Conservation (phyloP, 208 protist genomes). For the Polymyxa betae region DNA sequence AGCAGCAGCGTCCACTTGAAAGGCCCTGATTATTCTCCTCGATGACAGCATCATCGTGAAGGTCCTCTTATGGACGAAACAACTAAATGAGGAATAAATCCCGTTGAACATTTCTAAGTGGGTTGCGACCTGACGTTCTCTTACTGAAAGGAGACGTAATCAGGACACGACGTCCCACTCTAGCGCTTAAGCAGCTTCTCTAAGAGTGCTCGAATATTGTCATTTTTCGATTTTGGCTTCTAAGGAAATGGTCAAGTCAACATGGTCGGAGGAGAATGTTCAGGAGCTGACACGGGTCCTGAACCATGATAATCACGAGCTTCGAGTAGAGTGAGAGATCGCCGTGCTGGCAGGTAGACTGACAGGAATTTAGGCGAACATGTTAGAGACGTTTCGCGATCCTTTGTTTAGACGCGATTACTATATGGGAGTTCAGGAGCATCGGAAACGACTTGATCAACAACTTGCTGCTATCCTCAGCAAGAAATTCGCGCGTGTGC, state of each 20-base stretch:
- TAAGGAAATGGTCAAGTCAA: neutral
- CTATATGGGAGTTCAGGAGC: neutral
- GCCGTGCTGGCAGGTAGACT: neutral
- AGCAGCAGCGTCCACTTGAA: no score
- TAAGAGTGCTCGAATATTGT: no score
- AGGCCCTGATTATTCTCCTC: no score
- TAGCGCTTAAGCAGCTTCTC: no score
- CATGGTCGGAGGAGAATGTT: neutral
- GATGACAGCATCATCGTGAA: no score
- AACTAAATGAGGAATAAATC: no score
- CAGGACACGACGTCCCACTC: no score
- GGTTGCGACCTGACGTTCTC: no score
- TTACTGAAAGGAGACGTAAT: no score
- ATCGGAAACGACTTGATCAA: constrained; percentile 12
- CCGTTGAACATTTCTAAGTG: no score
- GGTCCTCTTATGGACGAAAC: no score
- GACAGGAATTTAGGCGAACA: constrained; percentile 3
- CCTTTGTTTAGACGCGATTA: constrained; percentile 40
- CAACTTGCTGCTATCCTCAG: neutral
- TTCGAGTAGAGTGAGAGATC: constrained; percentile 2
- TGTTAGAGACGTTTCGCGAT: constrained; percentile 25
- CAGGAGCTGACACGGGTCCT: neutral
- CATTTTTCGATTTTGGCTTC: no score
- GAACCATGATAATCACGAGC: constrained; percentile 42
- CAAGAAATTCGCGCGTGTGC: neutral